Conservation (phyloP, 768 basidiomycete species). For the Hydnum rufescens region DNA sequence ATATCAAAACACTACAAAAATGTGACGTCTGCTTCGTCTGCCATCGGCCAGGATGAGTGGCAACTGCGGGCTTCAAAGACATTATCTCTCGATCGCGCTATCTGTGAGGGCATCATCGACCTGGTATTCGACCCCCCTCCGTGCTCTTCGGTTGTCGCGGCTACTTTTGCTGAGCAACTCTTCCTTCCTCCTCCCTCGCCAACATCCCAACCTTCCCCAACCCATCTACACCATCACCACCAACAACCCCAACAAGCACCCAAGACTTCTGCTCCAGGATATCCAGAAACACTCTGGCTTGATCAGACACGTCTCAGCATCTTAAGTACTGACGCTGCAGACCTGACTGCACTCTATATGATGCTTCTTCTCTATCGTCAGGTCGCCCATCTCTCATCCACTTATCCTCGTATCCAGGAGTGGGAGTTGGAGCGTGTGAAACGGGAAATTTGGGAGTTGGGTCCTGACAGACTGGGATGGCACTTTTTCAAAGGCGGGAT, state of each 20-base stretch:
- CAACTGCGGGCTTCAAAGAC: background rate
- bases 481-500: constrained; percentile 24
- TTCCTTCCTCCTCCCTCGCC: constrained; percentile 19
- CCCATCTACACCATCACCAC: constrained; percentile 10
- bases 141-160: background rate
- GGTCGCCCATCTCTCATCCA: constrained; percentile 31
- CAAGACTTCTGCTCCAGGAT: constrained; percentile 23
- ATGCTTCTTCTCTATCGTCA: constrained; percentile 65
- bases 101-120: constrained; percentile 21
- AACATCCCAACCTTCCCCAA: constrained; percentile 17
- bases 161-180: constrained; percentile 14
- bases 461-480: constrained; percentile 37
- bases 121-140: constrained; percentile 39
- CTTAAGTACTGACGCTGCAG: constrained; percentile 52
- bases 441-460: constrained; percentile 54
- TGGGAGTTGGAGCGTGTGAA: constrained; percentile 41
- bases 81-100: constrained; percentile 12
- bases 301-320: constrained; percentile 49
- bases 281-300: constrained; percentile 66
- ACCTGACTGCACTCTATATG: constrained; percentile 59
- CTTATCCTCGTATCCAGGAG: constrained; percentile 26
- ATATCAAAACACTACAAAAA: constrained; percentile 26
- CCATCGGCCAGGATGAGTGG: background rate
- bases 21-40: background rate
- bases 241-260: background rate